Evolutionary conservation across 1,284 basidiomycete genomes (phyloP).

Genomic region (Abortiporus biennis): DNA sequence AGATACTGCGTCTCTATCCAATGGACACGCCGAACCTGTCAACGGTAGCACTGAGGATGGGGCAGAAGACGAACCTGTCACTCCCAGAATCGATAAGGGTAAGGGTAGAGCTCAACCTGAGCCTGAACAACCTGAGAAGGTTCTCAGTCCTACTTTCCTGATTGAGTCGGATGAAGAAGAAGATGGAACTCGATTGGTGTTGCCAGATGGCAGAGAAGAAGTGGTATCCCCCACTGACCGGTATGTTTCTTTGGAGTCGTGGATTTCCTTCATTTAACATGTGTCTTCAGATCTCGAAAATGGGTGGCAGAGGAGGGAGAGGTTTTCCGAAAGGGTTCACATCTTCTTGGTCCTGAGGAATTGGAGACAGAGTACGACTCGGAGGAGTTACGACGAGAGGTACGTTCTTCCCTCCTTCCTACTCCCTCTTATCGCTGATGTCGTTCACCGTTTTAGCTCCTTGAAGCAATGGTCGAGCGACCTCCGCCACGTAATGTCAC

Average conservation of each 20-base stretch:
- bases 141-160: conserved; percentile 65
- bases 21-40: conserved; percentile 16
- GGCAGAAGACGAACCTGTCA: conserved; percentile 39
- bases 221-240: conserved; percentile 49
- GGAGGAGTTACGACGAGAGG: conserved; percentile 79
- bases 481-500: conserved; percentile 51
- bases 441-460: conserved; percentile 27
- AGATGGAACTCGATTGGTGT: conserved; percentile 44
- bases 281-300: conserved; percentile 47
- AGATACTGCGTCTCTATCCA: conserved; percentile 7
- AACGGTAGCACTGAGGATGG: conserved; percentile 20
- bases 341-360: conserved; percentile 75
- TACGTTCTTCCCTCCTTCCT: conserved; percentile 27
- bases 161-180: conserved; percentile 58
- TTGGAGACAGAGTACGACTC: conserved; percentile 84
- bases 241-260: conserved; percentile 29
- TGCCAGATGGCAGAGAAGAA: conserved; percentile 23
- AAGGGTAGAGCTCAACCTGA: conserved; percentile 65
- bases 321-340: conserved; percentile 84
- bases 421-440: not conserved
- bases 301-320: conserved; percentile 90
- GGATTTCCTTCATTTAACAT: not conserved
- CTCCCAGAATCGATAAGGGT: conserved; percentile 68
- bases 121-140: conserved; percentile 58
- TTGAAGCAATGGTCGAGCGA: conserved; percentile 59